A percentile compares a stretch with the other conserved stretches of the same genome.
Conservation (phyloP, 495 filamentous ascomycete genomes). For the Darksidea phi region DNA sequence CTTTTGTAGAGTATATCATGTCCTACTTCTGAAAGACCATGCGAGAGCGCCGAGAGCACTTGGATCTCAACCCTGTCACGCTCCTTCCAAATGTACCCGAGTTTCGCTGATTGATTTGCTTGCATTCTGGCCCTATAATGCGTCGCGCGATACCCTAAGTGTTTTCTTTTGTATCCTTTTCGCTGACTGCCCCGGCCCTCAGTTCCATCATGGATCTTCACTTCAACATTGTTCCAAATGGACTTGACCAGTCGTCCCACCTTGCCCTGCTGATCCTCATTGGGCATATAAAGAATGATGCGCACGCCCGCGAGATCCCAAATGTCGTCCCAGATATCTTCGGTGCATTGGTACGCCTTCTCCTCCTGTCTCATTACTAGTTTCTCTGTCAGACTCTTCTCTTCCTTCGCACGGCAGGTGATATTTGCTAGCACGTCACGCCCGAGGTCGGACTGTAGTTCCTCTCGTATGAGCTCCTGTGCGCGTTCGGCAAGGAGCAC, state of each 20-base stretch:
- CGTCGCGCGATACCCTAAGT: conserved; percentile 32
- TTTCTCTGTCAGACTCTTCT: conserved; percentile 4
- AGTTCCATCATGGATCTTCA: not conserved
- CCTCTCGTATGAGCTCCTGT: not conserved
- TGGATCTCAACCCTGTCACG: conserved; percentile 36
- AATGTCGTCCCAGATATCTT: conserved; percentile 7
- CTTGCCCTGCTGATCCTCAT: not conserved
- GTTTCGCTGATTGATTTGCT: not conserved
- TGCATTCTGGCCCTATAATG: conserved; percentile 32
- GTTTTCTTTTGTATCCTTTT: conserved; percentile 9
- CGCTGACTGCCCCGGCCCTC: not conserved
- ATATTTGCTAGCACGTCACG: not conserved
- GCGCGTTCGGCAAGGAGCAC: not conserved
- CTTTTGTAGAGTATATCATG: conserved; percentile 39
- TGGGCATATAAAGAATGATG: conserved; percentile 16
- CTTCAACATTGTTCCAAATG: not conserved
- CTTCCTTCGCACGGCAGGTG: not conserved
- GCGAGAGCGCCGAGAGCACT: conserved; percentile 31
- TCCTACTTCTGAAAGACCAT: conserved; percentile 36
- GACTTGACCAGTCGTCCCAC: not conserved
- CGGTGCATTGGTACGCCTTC: not conserved
- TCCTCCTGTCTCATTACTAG: not conserved
- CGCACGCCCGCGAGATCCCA: conserved; percentile 7
- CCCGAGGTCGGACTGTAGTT: not conserved
- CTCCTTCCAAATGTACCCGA: not conserved